These are phyloP conservation scores for Boletus pseudo-olivaceus DNA, from an alignment of 768 basidiomycete species.

Conservation along the genomic window DNA sequence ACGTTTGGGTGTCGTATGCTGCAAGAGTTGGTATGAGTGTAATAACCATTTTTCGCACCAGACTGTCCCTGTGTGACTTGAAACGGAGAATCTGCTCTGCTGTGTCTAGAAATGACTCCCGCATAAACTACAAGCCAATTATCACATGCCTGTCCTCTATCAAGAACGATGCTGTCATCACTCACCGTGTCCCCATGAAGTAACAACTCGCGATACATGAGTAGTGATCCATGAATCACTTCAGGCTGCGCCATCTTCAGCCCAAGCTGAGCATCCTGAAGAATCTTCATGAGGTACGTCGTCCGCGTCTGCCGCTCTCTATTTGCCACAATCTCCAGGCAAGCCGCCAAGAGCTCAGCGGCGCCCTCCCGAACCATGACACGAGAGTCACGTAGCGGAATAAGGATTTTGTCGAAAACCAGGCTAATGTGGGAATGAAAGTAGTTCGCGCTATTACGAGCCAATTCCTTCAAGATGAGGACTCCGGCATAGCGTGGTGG, in stretches of 20 bases:
- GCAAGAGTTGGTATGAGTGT: conserved; percentile 94
- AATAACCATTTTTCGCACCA: conserved; percentile 92
- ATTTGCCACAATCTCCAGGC: conserved; percentile 80
- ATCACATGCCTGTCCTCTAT: not conserved
- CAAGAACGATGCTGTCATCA: not conserved
- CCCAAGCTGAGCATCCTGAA: conserved; percentile 82
- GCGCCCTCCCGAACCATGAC: conserved; percentile 91
- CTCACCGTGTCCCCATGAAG: conserved; percentile 92
- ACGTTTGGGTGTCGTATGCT: conserved; percentile 89
- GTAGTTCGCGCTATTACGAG: conserved; percentile 80
- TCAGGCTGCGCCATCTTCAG: conserved; percentile 80
- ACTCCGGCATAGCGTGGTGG: conserved; percentile 90
- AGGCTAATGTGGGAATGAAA: conserved; percentile 86
- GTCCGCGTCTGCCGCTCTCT: conserved; percentile 66
- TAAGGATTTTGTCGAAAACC: conserved; percentile 90
- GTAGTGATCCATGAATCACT: conserved; percentile 85
- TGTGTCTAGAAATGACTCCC: conserved; percentile 78
- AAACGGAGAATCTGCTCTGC: conserved; percentile 90
- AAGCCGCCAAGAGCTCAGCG: conserved; percentile 89
- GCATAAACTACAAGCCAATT: conserved; percentile 66
- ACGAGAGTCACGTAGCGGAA: conserved; percentile 83
- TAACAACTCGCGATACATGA: conserved; percentile 88
- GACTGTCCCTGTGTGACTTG: conserved; percentile 79
- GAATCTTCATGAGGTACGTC: conserved; percentile 73
- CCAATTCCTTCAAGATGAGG: conserved; percentile 90